phyloP scores from a whole-genome alignment of 1,284 basidiomycete genomes.

The Peniophora sp. region DNA sequence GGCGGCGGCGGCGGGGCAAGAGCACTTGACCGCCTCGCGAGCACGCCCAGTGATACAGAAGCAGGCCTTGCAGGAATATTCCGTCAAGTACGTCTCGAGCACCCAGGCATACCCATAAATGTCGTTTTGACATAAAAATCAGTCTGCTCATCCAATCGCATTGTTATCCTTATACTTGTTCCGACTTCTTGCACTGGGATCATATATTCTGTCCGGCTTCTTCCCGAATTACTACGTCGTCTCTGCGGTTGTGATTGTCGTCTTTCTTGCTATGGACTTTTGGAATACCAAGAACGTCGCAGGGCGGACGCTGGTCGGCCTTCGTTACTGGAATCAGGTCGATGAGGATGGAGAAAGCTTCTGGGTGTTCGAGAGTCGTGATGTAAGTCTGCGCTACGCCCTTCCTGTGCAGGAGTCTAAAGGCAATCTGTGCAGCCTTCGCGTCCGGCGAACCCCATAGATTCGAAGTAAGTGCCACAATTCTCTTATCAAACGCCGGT shows the following conservation, averaged over 20 bases:
- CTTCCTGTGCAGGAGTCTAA: not conserved
- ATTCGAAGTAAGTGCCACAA: slow-evolving; percentile 62
- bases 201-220: slow-evolving; percentile 83
- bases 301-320: slow-evolving; percentile 82
- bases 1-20: slow-evolving; percentile 12
- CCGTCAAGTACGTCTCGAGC: slow-evolving; percentile 44
- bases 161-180: slow-evolving; percentile 85
- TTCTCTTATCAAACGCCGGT: not conserved
- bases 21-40: slow-evolving; percentile 35
- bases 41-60: slow-evolving; percentile 58
- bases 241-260: slow-evolving; percentile 85
- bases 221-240: slow-evolving; percentile 87
- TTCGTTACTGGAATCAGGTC: slow-evolving; percentile 96
- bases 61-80: slow-evolving; percentile 73
- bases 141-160: slow-evolving; percentile 80
- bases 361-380: slow-evolving; percentile 93
- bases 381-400: slow-evolving; percentile 45
- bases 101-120: not conserved
- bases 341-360: slow-evolving; percentile 93
- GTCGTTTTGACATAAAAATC: slow-evolving; percentile 2
- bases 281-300: slow-evolving; percentile 97
- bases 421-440: slow-evolving; percentile 57
- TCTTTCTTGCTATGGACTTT: slow-evolving; percentile 90
- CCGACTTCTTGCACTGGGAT: slow-evolving; percentile 74
- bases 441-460: slow-evolving; percentile 82